Evolutionary conservation across 768 basidiomycete genomes (phyloP).

Genomic region (Filobasidium wieringae): DNA sequence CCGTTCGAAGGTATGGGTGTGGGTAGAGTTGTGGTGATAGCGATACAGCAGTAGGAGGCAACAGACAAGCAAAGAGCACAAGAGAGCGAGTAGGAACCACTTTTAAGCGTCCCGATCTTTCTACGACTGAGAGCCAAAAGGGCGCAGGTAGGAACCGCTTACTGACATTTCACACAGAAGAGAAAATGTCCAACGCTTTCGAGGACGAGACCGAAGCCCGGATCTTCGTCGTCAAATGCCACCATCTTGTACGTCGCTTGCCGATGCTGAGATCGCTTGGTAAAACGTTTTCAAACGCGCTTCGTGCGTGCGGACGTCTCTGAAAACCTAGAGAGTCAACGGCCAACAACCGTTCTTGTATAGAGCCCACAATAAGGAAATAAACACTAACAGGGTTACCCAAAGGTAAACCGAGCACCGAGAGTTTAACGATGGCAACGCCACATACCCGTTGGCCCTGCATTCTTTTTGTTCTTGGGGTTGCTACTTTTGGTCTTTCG

Average conservation of each 20-base stretch:
- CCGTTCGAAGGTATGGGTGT: no score
- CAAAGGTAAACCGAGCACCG: neutral
- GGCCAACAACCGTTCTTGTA: neutral
- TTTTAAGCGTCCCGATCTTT: no score
- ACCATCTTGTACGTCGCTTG: neutral
- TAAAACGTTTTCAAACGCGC: no score
- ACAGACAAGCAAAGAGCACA: no score
- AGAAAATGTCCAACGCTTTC: neutral
- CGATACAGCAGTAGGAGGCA: no score
- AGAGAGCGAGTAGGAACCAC: no score
- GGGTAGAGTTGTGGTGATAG: no score
- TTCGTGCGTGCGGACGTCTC: neutral
- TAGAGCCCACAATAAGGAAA: neutral
- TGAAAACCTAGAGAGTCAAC: neutral
- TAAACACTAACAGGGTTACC: neutral
- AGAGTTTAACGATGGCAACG: neutral
- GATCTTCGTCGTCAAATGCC: neutral
- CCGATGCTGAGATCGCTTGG: no score
- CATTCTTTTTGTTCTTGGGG: neutral
- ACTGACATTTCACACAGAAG: no score
- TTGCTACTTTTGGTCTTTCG: neutral
- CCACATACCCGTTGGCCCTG: neutral
- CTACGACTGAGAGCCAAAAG: no score
- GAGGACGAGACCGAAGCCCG: neutral
- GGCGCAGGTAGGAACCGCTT: no score